Evolutionary conservation across 2,329 filamentous ascomycete species (phyloP), one percentile per base, ranked within the genome.

Genomic region (Colletotrichum sp.): DNA sequence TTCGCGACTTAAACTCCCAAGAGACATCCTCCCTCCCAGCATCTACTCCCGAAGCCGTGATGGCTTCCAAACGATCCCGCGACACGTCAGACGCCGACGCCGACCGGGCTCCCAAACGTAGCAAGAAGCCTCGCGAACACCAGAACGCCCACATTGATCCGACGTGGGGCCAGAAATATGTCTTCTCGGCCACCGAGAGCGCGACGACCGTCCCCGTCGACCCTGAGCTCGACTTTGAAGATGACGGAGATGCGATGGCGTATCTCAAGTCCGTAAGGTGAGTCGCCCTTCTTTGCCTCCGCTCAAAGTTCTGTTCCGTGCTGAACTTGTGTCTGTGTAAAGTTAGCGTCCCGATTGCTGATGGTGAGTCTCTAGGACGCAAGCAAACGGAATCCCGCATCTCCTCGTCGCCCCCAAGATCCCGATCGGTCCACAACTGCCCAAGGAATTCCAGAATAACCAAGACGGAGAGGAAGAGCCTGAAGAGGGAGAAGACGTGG

Each of bases 201-300:
- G 78, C 83, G 5, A 87, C 86, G 4, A 87, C 86, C 4, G 84
- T 86, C 55, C 83, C 86, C 5, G 84, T 82, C 12, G 90, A 90
- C 65, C 89, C 91, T 52, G 92, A 93, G 75, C 85, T 93, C 1
- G 92, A 93, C 71, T 94, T 93, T 79, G 93, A 94, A 64, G 92
- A 93, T 65, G 91, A 93, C 70, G 86, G 88, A 36, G 92, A 94
- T 83, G 93, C 93, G 2, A 85, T 95, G 80, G 92, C 91, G 68
- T 96, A 96, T 85, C 84, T 96, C 76, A 89, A 88, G 79, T 92
- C 93, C 83, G 94, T 95, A 72, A 90, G 93, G 93, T 95, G 87
- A 89, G 64, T 62, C 57, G 44, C 12, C 69, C 69, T 71, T 70
- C 70, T 39, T 49, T 21, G 2, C 60, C 52, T 36, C 55, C 75